A percentile compares a stretch with the other conserved stretches of the same genome.
Evolutionary conservation across 2,329 filamentous ascomycete genomes (phyloP).

Genomic region (Penicillium hesseltinei): DNA sequence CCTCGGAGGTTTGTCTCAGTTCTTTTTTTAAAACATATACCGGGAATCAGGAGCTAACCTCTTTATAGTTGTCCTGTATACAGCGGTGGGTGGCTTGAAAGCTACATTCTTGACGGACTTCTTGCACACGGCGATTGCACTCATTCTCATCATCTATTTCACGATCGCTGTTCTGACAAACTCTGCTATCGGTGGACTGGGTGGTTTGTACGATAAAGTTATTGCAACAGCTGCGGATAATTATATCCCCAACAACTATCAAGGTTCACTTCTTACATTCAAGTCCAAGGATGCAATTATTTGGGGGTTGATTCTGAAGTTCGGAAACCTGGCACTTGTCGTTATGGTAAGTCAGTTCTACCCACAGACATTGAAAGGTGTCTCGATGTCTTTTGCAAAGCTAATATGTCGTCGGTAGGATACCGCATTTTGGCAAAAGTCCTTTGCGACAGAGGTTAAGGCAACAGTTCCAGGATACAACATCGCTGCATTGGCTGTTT

Average conservation of each 20-base stretch:
- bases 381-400: neutral
- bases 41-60: neutral
- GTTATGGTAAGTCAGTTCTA: conserved; percentile 41
- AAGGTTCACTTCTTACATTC: conserved; percentile 50
- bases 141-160: conserved; percentile 52
- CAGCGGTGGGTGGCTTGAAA: conserved; percentile 50
- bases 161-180: conserved; percentile 47
- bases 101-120: conserved; percentile 53
- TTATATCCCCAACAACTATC: conserved; percentile 48
- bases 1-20: conserved; percentile 39
- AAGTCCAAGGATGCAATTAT: conserved; percentile 47
- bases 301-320: conserved; percentile 49
- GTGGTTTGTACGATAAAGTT: conserved; percentile 49
- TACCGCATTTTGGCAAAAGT: conserved; percentile 55
- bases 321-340: conserved; percentile 51
- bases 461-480: conserved; percentile 51
- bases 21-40: neutral
- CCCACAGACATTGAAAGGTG: neutral
- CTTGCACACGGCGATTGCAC: conserved; percentile 48
- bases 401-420: conserved; percentile 30
- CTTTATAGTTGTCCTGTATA: conserved; percentile 46
- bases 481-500: conserved; percentile 46
- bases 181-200: conserved; percentile 43
- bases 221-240: conserved; percentile 43
- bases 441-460: conserved; percentile 49